Percentiles rank a stretch among this genome's conserved stretches.
Conservation (phyloP, 352 stramenopile species). For the Thalassiosira ordinaria region DNA sequence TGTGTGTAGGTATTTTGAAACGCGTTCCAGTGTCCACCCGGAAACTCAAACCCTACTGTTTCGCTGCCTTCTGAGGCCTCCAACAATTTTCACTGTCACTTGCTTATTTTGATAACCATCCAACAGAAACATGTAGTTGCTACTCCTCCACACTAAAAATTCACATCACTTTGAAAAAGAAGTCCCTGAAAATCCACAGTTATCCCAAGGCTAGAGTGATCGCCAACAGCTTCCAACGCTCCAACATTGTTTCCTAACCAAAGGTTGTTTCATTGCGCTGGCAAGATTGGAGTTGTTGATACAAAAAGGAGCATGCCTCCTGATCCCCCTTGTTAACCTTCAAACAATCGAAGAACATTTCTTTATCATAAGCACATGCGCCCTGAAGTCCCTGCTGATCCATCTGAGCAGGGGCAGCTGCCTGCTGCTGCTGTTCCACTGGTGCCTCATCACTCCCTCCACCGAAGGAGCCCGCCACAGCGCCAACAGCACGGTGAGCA, state of each 20-base stretch:
- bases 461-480: slow-evolving; percentile 69
- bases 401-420: slow-evolving; percentile 13
- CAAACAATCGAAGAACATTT: slow-evolving; percentile 87
- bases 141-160: no score
- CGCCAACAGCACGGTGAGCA: slow-evolving; percentile 89
- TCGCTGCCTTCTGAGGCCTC: no score
- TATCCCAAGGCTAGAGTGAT: background rate
- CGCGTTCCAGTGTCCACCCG: no score
- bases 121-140: no score
- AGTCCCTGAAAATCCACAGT: no score
- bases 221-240: background rate
- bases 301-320: slow-evolving; percentile 83
- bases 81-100: no score
- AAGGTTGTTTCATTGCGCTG: slow-evolving; percentile 75
- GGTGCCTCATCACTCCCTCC: slow-evolving; percentile 49
- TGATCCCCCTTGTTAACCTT: slow-evolving; percentile 83
- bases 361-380: slow-evolving; percentile 80
- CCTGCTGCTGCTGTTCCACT: slow-evolving; percentile 39
- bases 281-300: slow-evolving; percentile 81
- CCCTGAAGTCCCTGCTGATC: slow-evolving; percentile 52
- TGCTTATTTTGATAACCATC: no score
- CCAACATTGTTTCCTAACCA: slow-evolving; percentile 31
- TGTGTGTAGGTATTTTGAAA: no score
- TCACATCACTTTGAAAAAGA: no score
- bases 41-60: no score